A percentile compares a stretch with the other conserved stretches of the same genome.
These are phyloP conservation scores for Rubia peregrina DNA, from an alignment of 305 asterid species.

Conservation along the genomic window DNA sequence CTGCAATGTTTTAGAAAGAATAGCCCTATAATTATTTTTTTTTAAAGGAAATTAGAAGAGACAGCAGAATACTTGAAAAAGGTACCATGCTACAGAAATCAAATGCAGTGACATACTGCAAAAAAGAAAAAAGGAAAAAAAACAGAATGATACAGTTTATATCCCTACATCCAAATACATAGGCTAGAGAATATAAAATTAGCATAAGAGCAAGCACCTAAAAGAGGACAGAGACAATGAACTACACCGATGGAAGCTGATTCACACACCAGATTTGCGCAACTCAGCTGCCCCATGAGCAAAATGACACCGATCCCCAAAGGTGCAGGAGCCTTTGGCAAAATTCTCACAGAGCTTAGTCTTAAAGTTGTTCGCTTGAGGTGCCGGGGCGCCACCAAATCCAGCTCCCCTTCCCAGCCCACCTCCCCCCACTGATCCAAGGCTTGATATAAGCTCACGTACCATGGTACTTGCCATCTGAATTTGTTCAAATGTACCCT, in stretches of 20 bases:
- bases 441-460: slow-evolving; percentile 52
- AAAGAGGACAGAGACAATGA: neutral
- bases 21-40: too few species aligned
- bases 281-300: slow-evolving; percentile 82
- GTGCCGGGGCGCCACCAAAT: slow-evolving; percentile 32
- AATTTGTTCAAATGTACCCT: slow-evolving; percentile 75
- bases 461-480: slow-evolving; percentile 72
- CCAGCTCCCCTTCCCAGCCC: slow-evolving; percentile 37
- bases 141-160: neutral
- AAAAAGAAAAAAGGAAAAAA: neutral
- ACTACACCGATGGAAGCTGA: neutral
- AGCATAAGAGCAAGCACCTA: neutral
- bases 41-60: neutral
- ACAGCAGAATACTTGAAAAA: neutral
- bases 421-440: slow-evolving; percentile 26
- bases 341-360: slow-evolving; percentile 84
- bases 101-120: slow-evolving; percentile 7
- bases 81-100: slow-evolving; percentile 5
- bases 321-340: slow-evolving; percentile 73
- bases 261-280: slow-evolving; percentile 37
- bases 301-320: slow-evolving; percentile 85
- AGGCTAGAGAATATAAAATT: neutral
- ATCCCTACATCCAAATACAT: slow-evolving; percentile 11
- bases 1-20: too few species aligned
- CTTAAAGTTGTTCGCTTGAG: slow-evolving; percentile 51